phyloP scores from a whole-genome alignment of 352 stramenopile species.

The Blastocystis sp. region DNA sequence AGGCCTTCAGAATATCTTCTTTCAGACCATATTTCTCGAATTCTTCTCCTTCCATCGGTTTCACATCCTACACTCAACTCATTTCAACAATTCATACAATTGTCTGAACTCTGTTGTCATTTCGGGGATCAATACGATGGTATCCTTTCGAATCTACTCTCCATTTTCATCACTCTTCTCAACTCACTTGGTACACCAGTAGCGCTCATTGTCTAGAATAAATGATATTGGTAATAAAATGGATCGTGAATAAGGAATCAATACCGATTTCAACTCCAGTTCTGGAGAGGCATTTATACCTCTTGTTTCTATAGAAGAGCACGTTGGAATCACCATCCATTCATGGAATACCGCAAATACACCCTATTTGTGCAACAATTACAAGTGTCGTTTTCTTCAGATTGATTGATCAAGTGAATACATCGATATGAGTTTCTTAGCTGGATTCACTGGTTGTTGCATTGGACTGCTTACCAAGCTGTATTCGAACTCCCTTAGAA shows the following conservation, averaged over 20 bases:
- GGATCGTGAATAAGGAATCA: constrained; percentile 1
- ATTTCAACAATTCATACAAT: constrained; percentile 64
- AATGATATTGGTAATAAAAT: constrained; percentile 13
- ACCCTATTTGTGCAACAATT: background rate
- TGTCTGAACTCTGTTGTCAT: too few relatives aligned
- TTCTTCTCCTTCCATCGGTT: constrained; percentile 94
- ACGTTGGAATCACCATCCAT: constrained; percentile 14
- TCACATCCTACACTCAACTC: constrained; percentile 79
- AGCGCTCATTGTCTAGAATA: constrained; percentile 13
- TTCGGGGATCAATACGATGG: constrained; percentile 72
- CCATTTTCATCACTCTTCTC: background rate
- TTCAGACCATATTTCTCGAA: constrained; percentile 99
- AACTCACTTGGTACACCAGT: background rate
- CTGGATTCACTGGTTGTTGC: constrained; percentile 51
- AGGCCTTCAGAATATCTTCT: constrained; percentile 94
- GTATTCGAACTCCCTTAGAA: constrained; percentile 50
- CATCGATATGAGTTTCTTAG: constrained; percentile 51
- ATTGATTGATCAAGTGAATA: background rate
- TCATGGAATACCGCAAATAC: background rate
- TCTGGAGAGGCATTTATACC: background rate
- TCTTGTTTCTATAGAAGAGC: background rate
- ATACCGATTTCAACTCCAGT: background rate
- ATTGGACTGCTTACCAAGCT: constrained; percentile 51
- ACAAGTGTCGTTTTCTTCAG: constrained; percentile 10
- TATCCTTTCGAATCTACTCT: constrained; percentile 27